phyloP scores from a whole-genome alignment of 257 asterid genomes.

The Cruciata laevipes region DNA sequence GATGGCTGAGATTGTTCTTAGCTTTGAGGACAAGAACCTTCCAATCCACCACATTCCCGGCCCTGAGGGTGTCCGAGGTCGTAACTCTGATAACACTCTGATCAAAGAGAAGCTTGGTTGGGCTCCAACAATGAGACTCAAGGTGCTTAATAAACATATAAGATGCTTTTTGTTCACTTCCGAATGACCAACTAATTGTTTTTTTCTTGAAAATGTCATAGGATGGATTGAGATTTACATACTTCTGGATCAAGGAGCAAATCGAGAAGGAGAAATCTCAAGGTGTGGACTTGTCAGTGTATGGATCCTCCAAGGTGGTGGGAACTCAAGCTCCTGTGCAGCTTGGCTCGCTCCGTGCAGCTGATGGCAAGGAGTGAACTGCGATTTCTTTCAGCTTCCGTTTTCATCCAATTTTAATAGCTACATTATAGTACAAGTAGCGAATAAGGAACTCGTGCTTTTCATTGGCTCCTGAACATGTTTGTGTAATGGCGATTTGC shows the following conservation, averaged over 20 bases:
- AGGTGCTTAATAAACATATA: conserved; percentile 29
- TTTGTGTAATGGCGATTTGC: neutral
- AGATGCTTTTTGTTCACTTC: neutral
- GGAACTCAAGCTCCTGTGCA: conserved; percentile 49
- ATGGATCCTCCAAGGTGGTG: conserved; percentile 46
- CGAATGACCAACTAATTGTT: neutral
- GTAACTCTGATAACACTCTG: conserved; percentile 77
- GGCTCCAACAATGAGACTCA: conserved; percentile 77
- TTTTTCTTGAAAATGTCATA: conserved; percentile 5
- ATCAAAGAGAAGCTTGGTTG: conserved; percentile 84
- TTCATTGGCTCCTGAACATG: neutral
- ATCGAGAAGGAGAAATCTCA: conserved; percentile 73
- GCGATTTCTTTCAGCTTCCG: neutral
- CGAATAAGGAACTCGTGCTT: neutral
- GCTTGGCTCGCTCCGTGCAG: conserved; percentile 46
- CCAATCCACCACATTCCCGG: conserved; percentile 86
- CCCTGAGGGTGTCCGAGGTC: conserved; percentile 84
- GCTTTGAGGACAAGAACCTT: conserved; percentile 63
- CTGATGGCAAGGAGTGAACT: conserved; percentile 43
- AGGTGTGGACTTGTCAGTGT: conserved; percentile 30
- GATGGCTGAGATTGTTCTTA: conserved; percentile 80
- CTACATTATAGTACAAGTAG: conserved; percentile 5
- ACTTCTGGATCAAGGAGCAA: conserved; percentile 90
- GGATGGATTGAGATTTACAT: conserved; percentile 92
- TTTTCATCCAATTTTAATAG: neutral